Evolutionary conservation across 768 basidiomycete species (phyloP).

Genomic region (Kwoniella newhampshirensis): DNA sequence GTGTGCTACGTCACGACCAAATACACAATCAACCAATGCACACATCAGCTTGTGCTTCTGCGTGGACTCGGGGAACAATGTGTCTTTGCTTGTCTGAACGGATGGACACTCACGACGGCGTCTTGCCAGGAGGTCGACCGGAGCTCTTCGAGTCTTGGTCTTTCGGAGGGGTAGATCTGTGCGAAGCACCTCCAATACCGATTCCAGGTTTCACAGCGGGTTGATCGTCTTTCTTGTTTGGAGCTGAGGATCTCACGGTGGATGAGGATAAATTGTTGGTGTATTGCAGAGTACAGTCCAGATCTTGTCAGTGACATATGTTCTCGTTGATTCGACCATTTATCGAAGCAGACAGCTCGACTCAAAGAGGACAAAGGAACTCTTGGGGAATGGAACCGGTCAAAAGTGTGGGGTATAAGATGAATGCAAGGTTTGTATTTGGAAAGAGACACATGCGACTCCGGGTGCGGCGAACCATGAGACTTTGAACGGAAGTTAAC

Average conservation of each 20-base stretch:
- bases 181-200: background rate
- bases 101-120: conserved; percentile 34
- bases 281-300: conserved; percentile 28
- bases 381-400: too few species aligned
- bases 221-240: conserved; percentile 14
- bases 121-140: conserved; percentile 21
- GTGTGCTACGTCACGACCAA: conserved; percentile 7
- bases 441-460: background rate
- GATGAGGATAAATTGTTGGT: conserved; percentile 45
- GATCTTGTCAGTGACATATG: conserved; percentile 41
- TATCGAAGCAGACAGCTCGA: too few species aligned
- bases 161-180: conserved; percentile 15
- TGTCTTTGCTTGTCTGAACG: too few species aligned
- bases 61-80: too few species aligned
- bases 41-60: conserved; percentile 8
- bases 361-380: too few species aligned
- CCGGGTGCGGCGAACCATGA: conserved; percentile 1
- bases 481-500: background rate
- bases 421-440: too few species aligned
- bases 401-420: too few species aligned
- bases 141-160: conserved; percentile 10
- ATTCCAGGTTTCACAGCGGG: background rate
- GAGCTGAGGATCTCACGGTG: conserved; percentile 18
- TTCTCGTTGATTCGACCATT: too few species aligned
- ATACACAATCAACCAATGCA: conserved; percentile 11